Percentiles rank a stretch among this genome's conserved stretches.
phyloP scores from a whole-genome alignment of 2,329 filamentous ascomycete genomes.

The Hirsutella thompsonii region DNA sequence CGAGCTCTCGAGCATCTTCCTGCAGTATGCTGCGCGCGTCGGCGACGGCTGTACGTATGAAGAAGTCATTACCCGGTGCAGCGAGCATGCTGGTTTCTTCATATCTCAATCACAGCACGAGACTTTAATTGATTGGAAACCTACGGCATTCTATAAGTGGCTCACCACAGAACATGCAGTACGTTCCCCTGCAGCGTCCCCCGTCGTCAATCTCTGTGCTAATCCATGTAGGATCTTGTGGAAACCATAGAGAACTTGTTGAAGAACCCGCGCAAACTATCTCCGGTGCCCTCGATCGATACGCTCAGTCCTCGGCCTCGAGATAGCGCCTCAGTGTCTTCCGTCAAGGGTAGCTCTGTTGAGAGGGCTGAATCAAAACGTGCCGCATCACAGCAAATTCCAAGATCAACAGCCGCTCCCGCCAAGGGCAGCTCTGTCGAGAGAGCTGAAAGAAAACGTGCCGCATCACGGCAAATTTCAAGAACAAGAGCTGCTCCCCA shows the following conservation, averaged over 20 bases:
- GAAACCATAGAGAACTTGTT: conserved; percentile 10
- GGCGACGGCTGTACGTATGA: conserved; percentile 39
- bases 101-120: conserved; percentile 34
- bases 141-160: conserved; percentile 36
- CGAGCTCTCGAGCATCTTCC: conserved; percentile 17
- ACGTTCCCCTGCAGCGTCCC: conserved; percentile 6
- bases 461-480: background rate
- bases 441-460: background rate
- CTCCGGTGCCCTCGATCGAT: conserved; percentile 9
- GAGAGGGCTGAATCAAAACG: conserved; percentile 3
- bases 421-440: conserved; percentile 7
- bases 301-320: conserved; percentile 4
- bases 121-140: conserved; percentile 24
- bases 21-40: conserved; percentile 32
- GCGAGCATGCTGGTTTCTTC: conserved; percentile 37
- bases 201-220: background rate
- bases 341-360: conserved; percentile 5
- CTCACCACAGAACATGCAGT: conserved; percentile 28
- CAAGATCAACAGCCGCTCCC: background rate
- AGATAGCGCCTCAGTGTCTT: conserved; percentile 3
- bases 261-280: conserved; percentile 9
- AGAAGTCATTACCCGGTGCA: conserved; percentile 33
- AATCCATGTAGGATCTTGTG: conserved; percentile 12
- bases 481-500: background rate
- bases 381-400: background rate